Percentiles rank a stretch among this genome's conserved stretches.
Conservation (phyloP, 305 asterid genomes). For the Coffea humblotiana region DNA sequence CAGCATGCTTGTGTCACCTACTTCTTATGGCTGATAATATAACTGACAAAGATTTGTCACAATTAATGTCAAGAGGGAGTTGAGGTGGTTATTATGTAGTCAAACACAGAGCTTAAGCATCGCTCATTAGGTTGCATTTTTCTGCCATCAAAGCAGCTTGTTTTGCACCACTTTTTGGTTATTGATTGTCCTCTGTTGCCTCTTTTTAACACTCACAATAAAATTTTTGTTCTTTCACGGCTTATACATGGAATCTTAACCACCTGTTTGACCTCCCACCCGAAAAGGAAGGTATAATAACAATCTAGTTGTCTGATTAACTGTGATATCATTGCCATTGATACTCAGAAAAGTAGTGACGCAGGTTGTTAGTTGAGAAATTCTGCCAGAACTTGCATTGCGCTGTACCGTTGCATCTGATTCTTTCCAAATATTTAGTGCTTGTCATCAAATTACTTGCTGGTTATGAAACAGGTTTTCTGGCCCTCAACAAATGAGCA, state of each 20-base stretch:
- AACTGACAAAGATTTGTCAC: neutral
- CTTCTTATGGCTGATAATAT: neutral
- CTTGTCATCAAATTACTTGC: constrained; percentile 11
- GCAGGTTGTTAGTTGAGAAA: neutral
- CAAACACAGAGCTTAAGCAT: neutral
- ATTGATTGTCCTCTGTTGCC: no score
- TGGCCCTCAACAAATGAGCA: constrained; percentile 29
- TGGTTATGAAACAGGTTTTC: constrained; percentile 37
- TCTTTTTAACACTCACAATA: no score
- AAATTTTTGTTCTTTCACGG: no score
- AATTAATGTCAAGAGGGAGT: neutral
- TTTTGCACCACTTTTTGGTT: no score
- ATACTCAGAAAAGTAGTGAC: no score
- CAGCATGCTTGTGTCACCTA: neutral
- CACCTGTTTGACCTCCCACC: neutral
- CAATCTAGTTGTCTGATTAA: no score
- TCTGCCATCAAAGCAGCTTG: neutral
- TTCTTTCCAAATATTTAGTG: neutral
- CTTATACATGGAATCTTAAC: no score
- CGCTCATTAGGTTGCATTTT: neutral
- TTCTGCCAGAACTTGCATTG: neutral
- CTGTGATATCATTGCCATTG: neutral
- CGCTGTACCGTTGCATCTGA: neutral
- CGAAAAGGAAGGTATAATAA: neutral
- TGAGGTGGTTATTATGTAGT: neutral